These are phyloP conservation scores for Lepidium didymum DNA, from an alignment of 345 rosid species.

Conservation along the genomic window DNA sequence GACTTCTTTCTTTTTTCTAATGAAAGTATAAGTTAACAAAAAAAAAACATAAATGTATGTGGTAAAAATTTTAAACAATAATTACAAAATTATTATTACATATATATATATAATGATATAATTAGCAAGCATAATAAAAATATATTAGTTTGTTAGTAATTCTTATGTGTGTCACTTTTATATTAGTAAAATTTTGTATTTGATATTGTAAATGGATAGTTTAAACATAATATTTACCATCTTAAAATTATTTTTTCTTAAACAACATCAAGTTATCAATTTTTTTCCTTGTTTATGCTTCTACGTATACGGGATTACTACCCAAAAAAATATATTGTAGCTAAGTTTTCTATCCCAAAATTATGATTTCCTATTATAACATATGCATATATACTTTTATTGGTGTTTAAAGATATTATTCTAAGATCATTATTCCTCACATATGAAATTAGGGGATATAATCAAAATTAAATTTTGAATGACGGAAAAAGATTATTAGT, in stretches of 20 bases:
- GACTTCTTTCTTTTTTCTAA: no score
- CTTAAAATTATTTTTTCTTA: no score
- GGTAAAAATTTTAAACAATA: not conserved
- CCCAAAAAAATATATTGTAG: not conserved
- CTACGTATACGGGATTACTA: not conserved
- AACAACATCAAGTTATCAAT: not conserved
- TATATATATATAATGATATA: not conserved
- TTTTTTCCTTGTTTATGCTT: not conserved
- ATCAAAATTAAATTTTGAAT: not conserved
- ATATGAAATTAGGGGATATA: not conserved
- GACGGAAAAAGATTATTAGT: not conserved
- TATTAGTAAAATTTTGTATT: not conserved
- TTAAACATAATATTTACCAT: no score
- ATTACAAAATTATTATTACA: not conserved
- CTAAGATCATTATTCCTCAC: conserved; percentile 13
- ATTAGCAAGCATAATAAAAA: not conserved
- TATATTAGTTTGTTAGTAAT: not conserved
- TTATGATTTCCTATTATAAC: not conserved
- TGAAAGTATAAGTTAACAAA: no score
- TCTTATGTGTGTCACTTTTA: not conserved
- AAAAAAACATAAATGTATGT: not conserved
- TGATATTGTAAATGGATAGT: not conserved
- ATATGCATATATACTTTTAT: conserved; percentile 8
- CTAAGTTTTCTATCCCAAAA: not conserved
- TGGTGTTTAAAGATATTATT: conserved; percentile 15